Evolutionary conservation across 2,329 filamentous ascomycete species (phyloP).

Genomic region (Alternaria tenuissima): DNA sequence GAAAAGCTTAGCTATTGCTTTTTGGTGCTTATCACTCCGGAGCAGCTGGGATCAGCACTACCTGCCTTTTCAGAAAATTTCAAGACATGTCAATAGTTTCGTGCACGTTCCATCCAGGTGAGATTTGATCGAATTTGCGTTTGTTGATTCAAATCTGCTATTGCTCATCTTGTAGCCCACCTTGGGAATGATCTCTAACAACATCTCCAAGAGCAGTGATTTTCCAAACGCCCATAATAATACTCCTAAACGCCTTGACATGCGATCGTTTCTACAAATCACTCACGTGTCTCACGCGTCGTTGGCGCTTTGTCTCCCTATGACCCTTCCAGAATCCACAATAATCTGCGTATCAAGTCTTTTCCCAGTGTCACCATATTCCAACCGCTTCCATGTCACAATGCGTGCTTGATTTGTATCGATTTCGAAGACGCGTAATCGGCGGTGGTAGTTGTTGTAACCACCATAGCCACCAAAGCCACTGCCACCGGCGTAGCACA

Average conservation of each 20-base stretch:
- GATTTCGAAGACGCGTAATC: constrained; percentile 88
- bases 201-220: background rate
- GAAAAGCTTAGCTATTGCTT: too few relatives aligned
- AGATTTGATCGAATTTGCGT: background rate
- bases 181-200: background rate
- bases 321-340: constrained; percentile 65
- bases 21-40: too few relatives aligned
- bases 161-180: background rate
- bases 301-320: constrained; percentile 21
- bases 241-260: background rate
- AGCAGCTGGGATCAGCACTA: background rate
- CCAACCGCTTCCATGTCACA: constrained; percentile 89
- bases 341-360: constrained; percentile 68
- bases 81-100: background rate
- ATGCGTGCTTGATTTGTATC: constrained; percentile 91
- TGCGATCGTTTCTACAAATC: background rate
- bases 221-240: background rate
- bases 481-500: constrained; percentile 94
- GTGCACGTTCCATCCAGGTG: background rate
- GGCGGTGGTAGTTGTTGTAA: constrained; percentile 83
- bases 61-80: background rate
- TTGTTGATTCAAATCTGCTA: background rate
- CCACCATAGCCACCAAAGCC: constrained; percentile 96
- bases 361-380: constrained; percentile 65
- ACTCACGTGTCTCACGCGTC: background rate